Evolutionary conservation across 805 yeast species (phyloP).

Genomic region (Yueomyces sinensis): DNA sequence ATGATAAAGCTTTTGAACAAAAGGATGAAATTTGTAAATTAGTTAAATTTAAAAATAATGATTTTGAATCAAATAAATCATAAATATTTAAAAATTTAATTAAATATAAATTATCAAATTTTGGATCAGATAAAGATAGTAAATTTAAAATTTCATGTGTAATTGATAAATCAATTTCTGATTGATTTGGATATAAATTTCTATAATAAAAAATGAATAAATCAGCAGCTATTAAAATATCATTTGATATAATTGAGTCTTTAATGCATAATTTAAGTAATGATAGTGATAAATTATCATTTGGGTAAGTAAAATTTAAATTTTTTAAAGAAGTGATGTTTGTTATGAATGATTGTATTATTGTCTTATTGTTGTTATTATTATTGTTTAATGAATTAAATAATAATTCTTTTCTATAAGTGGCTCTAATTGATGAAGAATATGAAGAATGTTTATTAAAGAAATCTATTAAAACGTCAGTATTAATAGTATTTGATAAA

Average conservation of each 20-base stretch:
- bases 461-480: too few relatives aligned
- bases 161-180: conserved; percentile 1
- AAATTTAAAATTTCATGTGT: conserved; percentile 8
- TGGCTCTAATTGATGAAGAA: too few relatives aligned
- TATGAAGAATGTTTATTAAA: too few relatives aligned
- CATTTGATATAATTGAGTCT: conserved; percentile 8
- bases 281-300: conserved; percentile 1
- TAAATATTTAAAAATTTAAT: conserved; percentile 6
- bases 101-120: conserved; percentile 9
- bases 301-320: neutral
- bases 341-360: neutral
- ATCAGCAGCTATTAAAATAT: conserved; percentile 12
- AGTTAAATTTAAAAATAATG: conserved; percentile 3
- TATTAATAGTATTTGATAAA: too few relatives aligned
- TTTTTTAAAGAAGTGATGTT: too few relatives aligned
- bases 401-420: conserved; percentile 6
- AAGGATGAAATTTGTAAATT: conserved; percentile 8
- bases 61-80: conserved; percentile 3
- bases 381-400: too few relatives aligned
- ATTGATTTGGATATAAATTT: conserved; percentile 3
- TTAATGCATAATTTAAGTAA: conserved; percentile 9
- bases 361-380: neutral
- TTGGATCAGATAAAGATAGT: conserved; percentile 13
- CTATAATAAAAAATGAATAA: conserved; percentile 11
- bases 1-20: conserved; percentile 13